These are phyloP conservation scores for Fonsecaea multimorphosa DNA, from an alignment of 2,329 filamentous ascomycete genomes.

Conservation along the genomic window DNA sequence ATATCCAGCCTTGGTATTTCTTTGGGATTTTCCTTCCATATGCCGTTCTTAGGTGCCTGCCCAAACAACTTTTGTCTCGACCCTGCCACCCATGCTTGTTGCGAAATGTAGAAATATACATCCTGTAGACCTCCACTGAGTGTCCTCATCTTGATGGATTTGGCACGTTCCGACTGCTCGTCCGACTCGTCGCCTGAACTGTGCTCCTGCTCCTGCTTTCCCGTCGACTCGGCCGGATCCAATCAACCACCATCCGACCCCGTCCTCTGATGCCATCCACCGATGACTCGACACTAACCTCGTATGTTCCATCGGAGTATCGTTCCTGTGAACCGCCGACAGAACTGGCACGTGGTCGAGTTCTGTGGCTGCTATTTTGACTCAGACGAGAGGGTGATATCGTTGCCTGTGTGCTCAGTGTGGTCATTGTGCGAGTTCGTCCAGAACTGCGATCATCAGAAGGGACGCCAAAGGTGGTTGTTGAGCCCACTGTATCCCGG, in stretches of 20 bases:
- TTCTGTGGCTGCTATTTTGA: slow-evolving; percentile 7
- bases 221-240: slow-evolving; percentile 28
- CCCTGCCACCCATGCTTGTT: background rate
- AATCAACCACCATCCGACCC: slow-evolving; percentile 35
- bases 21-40: background rate
- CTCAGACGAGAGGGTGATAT: slow-evolving; percentile 6
- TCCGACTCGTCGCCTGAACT: slow-evolving; percentile 3
- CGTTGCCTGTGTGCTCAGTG: slow-evolving; percentile 1
- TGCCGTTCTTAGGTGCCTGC: background rate
- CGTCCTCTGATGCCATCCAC: slow-evolving; percentile 24
- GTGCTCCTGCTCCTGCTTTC: background rate
- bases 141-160: background rate
- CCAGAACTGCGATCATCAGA: background rate
- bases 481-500: slow-evolving; percentile 1
- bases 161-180: slow-evolving; percentile 9
- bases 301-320: slow-evolving; percentile 28
- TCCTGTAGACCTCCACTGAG: background rate
- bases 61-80: background rate
- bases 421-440: slow-evolving; percentile 14
- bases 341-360: slow-evolving; percentile 6
- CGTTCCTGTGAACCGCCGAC: slow-evolving; percentile 17
- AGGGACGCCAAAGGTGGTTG: background rate
- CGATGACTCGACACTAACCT: slow-evolving; percentile 18
- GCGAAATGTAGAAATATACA: background rate
- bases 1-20: too few relatives aligned